Evolutionary conservation across 176 grass and related monocot genomes (phyloP), one percentile per base, ranked within the genome.

Genomic region (Puya raimondii): DNA sequence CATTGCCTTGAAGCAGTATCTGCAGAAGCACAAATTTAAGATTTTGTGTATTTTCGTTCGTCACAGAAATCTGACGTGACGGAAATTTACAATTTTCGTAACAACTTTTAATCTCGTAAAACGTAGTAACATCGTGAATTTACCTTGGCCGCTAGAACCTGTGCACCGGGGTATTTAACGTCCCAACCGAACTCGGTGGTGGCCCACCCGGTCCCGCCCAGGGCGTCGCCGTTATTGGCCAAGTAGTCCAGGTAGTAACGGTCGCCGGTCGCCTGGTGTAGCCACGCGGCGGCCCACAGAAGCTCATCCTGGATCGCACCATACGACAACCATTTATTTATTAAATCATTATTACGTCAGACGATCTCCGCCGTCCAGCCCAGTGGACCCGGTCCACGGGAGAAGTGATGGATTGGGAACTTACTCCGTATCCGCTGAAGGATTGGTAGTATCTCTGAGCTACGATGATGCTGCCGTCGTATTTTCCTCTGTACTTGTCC

Each of bases 251-350:
- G 76, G 77, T 97, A 97, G 2, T 58, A 72, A 12, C 63, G 16
- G 10, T 92, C 82, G 56, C 66, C 53, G 10, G 81, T 87, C 15
- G 86, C 84, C 0, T 85, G 64, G 52, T 85, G 83, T 49, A 97
- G 80, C 93, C 93, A 97, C 5, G 89, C 86, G n/a, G 93, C 79
- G 26, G 89, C 93, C 93, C 89, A 96, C 16, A 96, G 71, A 42
- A 96, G 80, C 69, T 96, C 93, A 67, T 96, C 89, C 92, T 96
- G 29, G 18, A 47, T 7, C 63, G 18, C 0, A 23, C 9, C 14
- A 74, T 20, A n/a, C 52, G 18, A 1, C 26, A 15, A 14, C 50
- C 1, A 0, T 42, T 42, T 42, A 42, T 42, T 7, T 42, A 33
- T 5, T 33, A 33, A 33, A 33, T 12, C 3, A 48, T 47, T 13